Conservation (phyloP, 768 basidiomycete species). For the Tricholoma furcatifolium region DNA sequence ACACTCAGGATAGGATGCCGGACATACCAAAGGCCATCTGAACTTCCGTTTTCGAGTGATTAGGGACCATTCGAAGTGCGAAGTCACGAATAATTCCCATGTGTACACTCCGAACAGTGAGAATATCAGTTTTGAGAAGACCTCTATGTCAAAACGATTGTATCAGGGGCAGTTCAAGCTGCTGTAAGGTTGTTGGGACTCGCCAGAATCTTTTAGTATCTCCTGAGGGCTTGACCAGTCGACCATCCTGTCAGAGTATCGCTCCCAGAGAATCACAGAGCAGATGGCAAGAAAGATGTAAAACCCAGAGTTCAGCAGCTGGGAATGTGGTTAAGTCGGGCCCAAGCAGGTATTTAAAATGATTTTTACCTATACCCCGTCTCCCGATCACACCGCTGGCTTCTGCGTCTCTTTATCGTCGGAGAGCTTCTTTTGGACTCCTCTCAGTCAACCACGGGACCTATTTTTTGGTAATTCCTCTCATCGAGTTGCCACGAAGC, state of each 20-base stretch:
- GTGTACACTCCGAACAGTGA: constrained; percentile 64
- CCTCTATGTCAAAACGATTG: constrained; percentile 33
- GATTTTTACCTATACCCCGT: constrained; percentile 1
- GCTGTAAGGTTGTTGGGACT: constrained; percentile 2
- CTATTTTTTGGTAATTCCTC: too few relatives aligned
- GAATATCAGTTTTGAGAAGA: constrained; percentile 60
- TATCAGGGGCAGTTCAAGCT: neutral
- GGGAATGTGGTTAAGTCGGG: neutral
- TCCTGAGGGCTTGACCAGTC: constrained; percentile 49
- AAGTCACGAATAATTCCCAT: constrained; percentile 67
- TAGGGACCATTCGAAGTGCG: constrained; percentile 67
- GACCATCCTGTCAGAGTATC: constrained; percentile 27
- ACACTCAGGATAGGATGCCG: neutral
- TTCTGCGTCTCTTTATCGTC: constrained; percentile 15
- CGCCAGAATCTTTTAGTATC: constrained; percentile 42
- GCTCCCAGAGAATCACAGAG: neutral
- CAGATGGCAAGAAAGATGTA: neutral
- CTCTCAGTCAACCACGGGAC: constrained; percentile 5
- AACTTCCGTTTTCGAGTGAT: constrained; percentile 55
- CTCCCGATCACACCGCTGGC: constrained; percentile 25
- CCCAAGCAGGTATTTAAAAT: constrained; percentile 14
- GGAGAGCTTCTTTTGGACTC: constrained; percentile 11
- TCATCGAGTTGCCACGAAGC: neutral
- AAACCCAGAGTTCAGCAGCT: neutral
- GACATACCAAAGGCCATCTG: constrained; percentile 68